Base-by-base conservation (phyloP, 2,329 filamentous ascomycete genomes). In the Escovopsis weberi region DNA sequence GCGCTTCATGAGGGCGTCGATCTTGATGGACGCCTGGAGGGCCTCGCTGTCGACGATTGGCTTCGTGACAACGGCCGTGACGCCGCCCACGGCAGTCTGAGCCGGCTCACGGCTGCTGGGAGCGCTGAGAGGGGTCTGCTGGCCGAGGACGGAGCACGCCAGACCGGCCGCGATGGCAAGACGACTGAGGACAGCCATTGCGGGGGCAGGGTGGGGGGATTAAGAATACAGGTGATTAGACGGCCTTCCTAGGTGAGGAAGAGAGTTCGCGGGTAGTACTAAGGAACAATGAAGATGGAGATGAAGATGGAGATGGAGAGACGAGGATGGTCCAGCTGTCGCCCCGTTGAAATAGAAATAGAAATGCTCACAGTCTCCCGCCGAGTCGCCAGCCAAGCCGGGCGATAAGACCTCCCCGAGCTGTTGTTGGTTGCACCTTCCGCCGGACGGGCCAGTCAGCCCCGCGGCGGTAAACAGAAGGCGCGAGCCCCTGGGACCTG, bases 1-100 rank as follows among this genome's bases (percentile, higher is more conserved):
- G 18, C 78, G 73, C 5, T 64, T 58, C 36, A 79, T 59, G 6
- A 85, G 70, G 23, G 70, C 74, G 15, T 72, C 61, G 35, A 61
- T 58, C 15, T 62, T 66, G 59, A 85, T 80, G 45, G 63, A 63
- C 12, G 60, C 62, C 58, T 82, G 74, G 2, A 82, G 65, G 12
- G 61, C 59, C 53, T 74, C 62, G 38, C 71, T 72, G 54, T 70
- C 68, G 39, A 80, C 61, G 42, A 75, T 45, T 2, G 64, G 65
- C 50, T 56, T 55, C 18, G 53, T 38, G 43, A 26, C 23, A n/a
- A 8, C 26, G 7, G 37, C 19, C 28, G 33, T 30, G 33, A 39
- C 26, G 30, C n/a, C 19, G 15, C 12, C 6, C 12, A 18, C 28
- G 26, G 26, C 6, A 28, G 15, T 23, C 37, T 43, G 18, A 39